These are phyloP conservation scores for Tagetes erecta DNA, from an alignment of 129 eudicot genomes.

Conservation along the genomic window DNA sequence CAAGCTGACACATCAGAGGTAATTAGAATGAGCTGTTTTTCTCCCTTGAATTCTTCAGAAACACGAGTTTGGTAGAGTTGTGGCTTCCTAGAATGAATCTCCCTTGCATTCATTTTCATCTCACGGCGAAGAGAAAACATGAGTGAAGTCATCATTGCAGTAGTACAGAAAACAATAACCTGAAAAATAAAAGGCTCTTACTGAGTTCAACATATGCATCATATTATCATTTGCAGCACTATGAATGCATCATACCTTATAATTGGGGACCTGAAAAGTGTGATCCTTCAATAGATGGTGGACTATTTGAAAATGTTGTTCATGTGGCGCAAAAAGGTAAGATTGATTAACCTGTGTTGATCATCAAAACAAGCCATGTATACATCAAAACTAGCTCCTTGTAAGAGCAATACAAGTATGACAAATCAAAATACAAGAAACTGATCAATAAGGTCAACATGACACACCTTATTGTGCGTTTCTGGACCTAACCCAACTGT, in stretches of 20 bases:
- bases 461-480: conserved; percentile 62
- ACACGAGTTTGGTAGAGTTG: conserved; percentile 69
- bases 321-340: conserved; percentile 73
- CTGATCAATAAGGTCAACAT: background rate
- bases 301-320: conserved; percentile 70
- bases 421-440: conserved; percentile 9
- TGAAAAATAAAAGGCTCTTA: conserved; percentile 34
- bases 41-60: conserved; percentile 78
- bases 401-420: conserved; percentile 5
- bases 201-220: conserved; percentile 13
- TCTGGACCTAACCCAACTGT: conserved; percentile 71
- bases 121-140: conserved; percentile 72
- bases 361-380: conserved; percentile 3
- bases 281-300: conserved; percentile 69
- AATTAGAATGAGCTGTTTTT: conserved; percentile 59
- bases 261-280: conserved; percentile 55
- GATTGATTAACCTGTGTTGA: conserved; percentile 73
- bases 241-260: conserved; percentile 55
- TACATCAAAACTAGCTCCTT: conserved; percentile 23
- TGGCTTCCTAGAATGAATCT: conserved; percentile 80
- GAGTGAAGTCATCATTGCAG: conserved; percentile 88
- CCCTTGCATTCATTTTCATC: conserved; percentile 84
- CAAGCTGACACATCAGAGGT: conserved; percentile 86
- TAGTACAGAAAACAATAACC: conserved; percentile 84
- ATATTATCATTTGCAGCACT: background rate